A percentile compares a stretch with the other conserved stretches of the same genome.
phyloP scores from a whole-genome alignment of 2,329 filamentous ascomycete genomes.

The Aspergillus sergii region DNA sequence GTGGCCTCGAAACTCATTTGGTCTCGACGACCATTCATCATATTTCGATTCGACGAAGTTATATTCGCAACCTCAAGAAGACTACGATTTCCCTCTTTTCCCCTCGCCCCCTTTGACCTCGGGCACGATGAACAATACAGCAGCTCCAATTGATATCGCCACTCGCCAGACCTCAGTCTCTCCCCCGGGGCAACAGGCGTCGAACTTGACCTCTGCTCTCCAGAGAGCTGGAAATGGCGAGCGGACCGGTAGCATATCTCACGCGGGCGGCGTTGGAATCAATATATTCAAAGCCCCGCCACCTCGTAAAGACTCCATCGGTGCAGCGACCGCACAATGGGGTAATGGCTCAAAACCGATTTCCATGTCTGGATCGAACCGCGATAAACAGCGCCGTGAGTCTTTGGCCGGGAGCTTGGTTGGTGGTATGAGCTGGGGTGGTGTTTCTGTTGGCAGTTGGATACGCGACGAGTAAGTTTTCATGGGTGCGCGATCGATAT shows the following conservation, averaged over 20 bases:
- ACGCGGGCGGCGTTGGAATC: constrained; percentile 43
- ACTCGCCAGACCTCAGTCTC: constrained; percentile 60
- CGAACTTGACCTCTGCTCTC: constrained; percentile 64
- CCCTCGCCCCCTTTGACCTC: constrained; percentile 34
- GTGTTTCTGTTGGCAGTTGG: constrained; percentile 93
- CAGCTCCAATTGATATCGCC: constrained; percentile 63
- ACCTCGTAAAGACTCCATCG: constrained; percentile 59
- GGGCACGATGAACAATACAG: constrained; percentile 54
- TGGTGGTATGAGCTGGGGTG: constrained; percentile 94
- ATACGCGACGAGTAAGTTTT: constrained; percentile 92
- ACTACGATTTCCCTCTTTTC: constrained; percentile 45
- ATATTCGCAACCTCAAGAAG: constrained; percentile 26
- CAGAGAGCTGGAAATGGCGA: constrained; percentile 51
- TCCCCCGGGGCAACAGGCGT: constrained; percentile 62
- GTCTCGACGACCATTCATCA: constrained; percentile 33
- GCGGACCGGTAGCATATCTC: constrained; percentile 46
- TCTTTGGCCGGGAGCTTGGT: constrained; percentile 64
- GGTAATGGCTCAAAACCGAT: constrained; percentile 63
- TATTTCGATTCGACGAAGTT: constrained; percentile 27
- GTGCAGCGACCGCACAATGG: constrained; percentile 55
- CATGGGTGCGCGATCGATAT: constrained; percentile 6
- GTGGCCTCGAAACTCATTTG: constrained; percentile 47
- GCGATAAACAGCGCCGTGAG: constrained; percentile 58
- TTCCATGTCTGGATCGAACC: constrained; percentile 54
- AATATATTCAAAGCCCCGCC: constrained; percentile 42